phyloP scores from a whole-genome alignment of 2,329 filamentous ascomycete genomes.

The Colletotrichum camelliae region DNA sequence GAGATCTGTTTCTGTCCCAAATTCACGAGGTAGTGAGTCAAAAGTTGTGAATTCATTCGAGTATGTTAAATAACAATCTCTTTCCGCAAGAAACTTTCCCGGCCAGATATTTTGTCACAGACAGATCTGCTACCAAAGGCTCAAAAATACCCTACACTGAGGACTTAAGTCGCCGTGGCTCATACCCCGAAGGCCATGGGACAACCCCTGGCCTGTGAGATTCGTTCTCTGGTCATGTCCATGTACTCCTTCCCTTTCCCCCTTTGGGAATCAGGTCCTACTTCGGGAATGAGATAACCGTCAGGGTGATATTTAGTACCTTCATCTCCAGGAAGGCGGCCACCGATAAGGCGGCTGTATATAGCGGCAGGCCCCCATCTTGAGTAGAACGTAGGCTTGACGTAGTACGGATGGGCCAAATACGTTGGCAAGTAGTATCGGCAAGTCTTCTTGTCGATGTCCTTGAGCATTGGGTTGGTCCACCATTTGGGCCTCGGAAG shows the following conservation, averaged over 20 bases:
- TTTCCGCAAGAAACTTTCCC: accelerated
- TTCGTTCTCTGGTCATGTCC: background rate
- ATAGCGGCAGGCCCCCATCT: conserved; percentile 52
- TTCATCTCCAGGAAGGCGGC: conserved; percentile 52
- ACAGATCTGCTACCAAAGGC: accelerated
- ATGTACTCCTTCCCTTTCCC: conserved; percentile 25
- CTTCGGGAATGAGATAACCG: conserved; percentile 44
- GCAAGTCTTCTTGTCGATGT: conserved; percentile 41
- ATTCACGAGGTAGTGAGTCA: background rate
- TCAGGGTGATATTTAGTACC: conserved; percentile 49
- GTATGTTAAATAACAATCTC: background rate
- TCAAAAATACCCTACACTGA: background rate
- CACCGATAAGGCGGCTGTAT: conserved; percentile 48
- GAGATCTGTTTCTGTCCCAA: background rate
- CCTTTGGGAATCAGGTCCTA: conserved; percentile 25
- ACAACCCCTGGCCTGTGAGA: background rate
- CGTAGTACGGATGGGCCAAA: conserved; percentile 58
- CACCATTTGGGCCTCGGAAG: conserved; percentile 48
- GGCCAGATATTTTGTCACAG: background rate
- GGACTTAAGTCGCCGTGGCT: background rate
- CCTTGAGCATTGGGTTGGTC: conserved; percentile 31
- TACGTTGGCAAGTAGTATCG: conserved; percentile 45
- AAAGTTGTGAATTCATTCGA: background rate
- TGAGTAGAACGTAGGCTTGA: conserved; percentile 52
- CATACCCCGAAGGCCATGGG: background rate